Evolutionary conservation across 129 eudicot genomes (phyloP), one percentile per base, ranked within the genome.

Genomic region (Pulicaria dysenterica): DNA sequence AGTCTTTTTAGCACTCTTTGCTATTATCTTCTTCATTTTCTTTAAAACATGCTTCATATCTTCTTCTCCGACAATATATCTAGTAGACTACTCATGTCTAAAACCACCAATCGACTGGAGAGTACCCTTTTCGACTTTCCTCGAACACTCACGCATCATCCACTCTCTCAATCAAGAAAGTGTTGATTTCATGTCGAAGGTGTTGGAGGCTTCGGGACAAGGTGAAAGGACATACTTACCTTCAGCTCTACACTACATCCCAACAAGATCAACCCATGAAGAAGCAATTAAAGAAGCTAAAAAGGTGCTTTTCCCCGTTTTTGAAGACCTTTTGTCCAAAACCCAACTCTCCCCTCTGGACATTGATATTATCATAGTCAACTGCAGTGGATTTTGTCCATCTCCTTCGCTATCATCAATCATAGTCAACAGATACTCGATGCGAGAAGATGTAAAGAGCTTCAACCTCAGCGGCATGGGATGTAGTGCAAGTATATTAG

Each of bases 391-490:
- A 3, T 80, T 83, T 70, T 89, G 89, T 43, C 89, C 98, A 0
- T 43, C 82, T 5, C 98, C 98, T 0, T 89, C 96, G 0, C 75
- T 92, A 8, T 70, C 96, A 0, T 69, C 96, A 2, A 80, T 85
- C 62, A 55, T 92, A 0, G 44, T 89, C 63, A 92, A 87, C 76
- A 60, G 56, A 39, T 92, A 60, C 72, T 47, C 75, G 0, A 38
- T 92, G 86, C 64, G 85, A 57, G 91, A 85, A 8, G 85, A 89
- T 53, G 42, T 89, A 4, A 89, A 87, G 75, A 83, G 85, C 82
- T 92, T 69, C 39, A 86, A 73, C 42, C 15, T 92, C 2, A 81
- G 86, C 7, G 98, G 96, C 14, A 92, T 92, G 98, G 98, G 98
- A 51, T 92, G 98, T 77, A 85, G 95, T 19, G 96, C 94, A 1